Evolutionary conservation across 2,329 filamentous ascomycete genomes (phyloP), one percentile per base, ranked within the genome.

Genomic region (Calonectria fujianensis): DNA sequence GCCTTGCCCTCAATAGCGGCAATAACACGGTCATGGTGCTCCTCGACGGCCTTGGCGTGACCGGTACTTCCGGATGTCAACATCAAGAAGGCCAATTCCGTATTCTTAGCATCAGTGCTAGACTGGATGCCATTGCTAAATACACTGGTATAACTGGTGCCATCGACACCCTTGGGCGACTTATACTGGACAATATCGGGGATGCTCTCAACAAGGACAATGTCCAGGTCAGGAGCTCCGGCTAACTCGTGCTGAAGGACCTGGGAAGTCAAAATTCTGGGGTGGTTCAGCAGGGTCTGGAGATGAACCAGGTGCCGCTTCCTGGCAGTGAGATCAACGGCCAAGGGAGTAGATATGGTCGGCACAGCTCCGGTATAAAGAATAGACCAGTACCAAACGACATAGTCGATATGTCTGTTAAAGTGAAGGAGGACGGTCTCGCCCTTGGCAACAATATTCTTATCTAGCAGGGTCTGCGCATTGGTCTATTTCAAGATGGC

Each of bases 1-100:
- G 51, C 51, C 51, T 54, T 54, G 51, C 51, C 51, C 31, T 54
- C 51, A 32, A 54, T 54, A 7, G 51, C 51, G 31, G 51, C 51
- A 54, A 54, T 54, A 54, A 54, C 51, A 20, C 51, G 27, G 16
- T 54, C 51, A 11, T 54, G 51, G 29, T 16, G 51, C 51, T 54
- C 51, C 6, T 54, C 29, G 10, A 54, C 51, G 20, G 51, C 51
- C 29, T 54, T 54, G 7, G 51, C 51, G 13, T 54, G 51, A 10
- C 51, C 51, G 20, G 51, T 54, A 20, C 51, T 54, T 54, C 51
- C 51, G 20, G 51, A 54, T 6, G 51, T 54, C 14, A 54, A 20
- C 51, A 54, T 54, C 29, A 54, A n/a, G 20, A 54, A 54, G 4
- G 51, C 51, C 29, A 54, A 20, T 54, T 54, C 51, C 4, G 27